phyloP scores from a whole-genome alignment of 208 protist genomes.

The Leptomonas pyrrhocoris region DNA sequence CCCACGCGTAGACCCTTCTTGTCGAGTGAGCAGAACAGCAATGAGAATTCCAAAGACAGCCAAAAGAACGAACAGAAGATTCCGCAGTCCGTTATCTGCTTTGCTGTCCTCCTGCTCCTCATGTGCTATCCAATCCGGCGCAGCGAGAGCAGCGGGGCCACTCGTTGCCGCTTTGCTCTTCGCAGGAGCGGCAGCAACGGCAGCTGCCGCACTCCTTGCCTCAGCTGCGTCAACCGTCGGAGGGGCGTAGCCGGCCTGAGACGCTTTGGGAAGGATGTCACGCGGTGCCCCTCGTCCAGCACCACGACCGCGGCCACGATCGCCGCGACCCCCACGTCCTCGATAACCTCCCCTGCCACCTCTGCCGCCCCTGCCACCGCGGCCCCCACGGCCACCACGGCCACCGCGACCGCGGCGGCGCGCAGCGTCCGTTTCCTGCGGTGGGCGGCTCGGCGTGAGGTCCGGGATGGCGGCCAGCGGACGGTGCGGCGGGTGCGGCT shows the following conservation, averaged over 20 bases:
- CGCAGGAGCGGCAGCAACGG: background rate
- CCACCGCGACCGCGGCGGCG: constrained; percentile 27
- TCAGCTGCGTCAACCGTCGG: background rate
- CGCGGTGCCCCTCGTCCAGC: constrained; percentile 19
- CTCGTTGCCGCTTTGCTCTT: constrained; percentile 2
- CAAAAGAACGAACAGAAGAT: constrained; percentile 43
- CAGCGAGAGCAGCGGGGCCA: constrained; percentile 16
- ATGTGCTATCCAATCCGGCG: constrained; percentile 19
- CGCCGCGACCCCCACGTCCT: constrained; percentile 11
- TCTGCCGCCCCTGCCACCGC: constrained; percentile 26
- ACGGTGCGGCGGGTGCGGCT: constrained; percentile 42
- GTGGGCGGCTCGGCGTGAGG: constrained; percentile 51
- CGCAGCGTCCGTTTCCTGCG: constrained; percentile 28
- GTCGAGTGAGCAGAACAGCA: constrained; percentile 15
- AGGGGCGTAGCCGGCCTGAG: constrained; percentile 14
- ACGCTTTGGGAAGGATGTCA: constrained; percentile 13
- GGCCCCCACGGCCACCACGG: constrained; percentile 23
- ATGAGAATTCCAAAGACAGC: constrained; percentile 31
- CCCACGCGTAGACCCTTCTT: background rate
- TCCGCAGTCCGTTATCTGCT: constrained; percentile 21
- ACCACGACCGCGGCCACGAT: constrained; percentile 9
- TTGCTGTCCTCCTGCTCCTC: background rate
- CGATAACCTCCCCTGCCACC: constrained; percentile 16
- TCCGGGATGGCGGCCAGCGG: constrained; percentile 61
- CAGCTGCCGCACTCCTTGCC: background rate